Percentiles rank a stretch among this genome's conserved stretches.
Conservation (phyloP, 306 rosid genomes). For the Purshia tridentata region DNA sequence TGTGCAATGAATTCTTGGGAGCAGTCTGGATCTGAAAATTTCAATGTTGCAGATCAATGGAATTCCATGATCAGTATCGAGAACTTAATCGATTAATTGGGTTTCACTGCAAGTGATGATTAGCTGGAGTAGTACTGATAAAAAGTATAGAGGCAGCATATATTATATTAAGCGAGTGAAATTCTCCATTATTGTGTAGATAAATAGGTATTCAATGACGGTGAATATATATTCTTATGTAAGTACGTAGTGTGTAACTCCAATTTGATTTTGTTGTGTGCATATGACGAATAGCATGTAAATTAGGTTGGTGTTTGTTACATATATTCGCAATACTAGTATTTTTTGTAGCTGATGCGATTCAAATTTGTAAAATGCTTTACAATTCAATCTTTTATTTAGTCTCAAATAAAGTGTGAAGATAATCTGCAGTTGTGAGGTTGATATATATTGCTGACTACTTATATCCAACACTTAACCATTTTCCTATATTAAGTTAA, state of each 20-base stretch:
- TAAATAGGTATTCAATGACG: background rate
- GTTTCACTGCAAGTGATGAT: background rate
- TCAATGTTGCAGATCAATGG: slow-evolving; percentile 36
- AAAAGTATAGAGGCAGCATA: background rate
- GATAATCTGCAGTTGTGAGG: no score
- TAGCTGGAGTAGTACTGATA: background rate
- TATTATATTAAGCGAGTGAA: background rate
- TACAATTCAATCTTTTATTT: no score
- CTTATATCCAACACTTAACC: no score
- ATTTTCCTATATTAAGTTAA: no score
- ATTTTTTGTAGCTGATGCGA: background rate
- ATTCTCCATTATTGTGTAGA: background rate
- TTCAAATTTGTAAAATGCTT: background rate
- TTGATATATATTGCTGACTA: no score
- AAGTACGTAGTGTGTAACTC: background rate
- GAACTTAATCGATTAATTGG: slow-evolving; percentile 20
- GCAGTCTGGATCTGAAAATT: slow-evolving; percentile 29
- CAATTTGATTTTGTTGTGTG: background rate
- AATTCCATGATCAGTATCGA: slow-evolving; percentile 23
- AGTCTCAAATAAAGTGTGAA: no score
- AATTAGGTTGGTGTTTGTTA: background rate
- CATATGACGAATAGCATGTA: slow-evolving; percentile 6
- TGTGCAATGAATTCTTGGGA: slow-evolving; percentile 17
- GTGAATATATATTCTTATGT: slow-evolving; percentile 1
- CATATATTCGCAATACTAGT: background rate